A percentile compares a stretch with the other conserved stretches of the same genome.
phyloP scores from a whole-genome alignment of 805 yeast genomes.

The Candida gorgasii region DNA sequence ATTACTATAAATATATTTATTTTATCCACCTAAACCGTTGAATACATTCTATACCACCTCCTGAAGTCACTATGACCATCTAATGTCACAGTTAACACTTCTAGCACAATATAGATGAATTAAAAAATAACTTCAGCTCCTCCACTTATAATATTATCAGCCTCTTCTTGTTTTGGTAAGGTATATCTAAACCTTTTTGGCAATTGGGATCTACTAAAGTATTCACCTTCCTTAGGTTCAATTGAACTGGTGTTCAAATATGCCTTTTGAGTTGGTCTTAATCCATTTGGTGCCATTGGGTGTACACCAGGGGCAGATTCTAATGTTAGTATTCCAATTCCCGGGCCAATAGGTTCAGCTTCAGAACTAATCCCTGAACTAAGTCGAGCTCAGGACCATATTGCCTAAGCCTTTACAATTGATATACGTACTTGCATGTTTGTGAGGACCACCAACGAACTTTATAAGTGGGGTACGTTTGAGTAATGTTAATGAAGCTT shows the following conservation, averaged over 20 bases:
- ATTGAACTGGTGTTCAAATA: constrained; percentile 35
- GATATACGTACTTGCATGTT: constrained; percentile 44
- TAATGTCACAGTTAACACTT: no score
- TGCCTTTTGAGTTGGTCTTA: constrained; percentile 33
- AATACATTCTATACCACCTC: no score
- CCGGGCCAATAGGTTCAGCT: no score
- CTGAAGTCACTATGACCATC: no score
- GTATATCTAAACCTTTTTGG: constrained; percentile 75
- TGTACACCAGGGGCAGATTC: constrained; percentile 25
- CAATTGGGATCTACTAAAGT: constrained; percentile 59
- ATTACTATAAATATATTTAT: no score
- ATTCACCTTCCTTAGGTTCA: constrained; percentile 42
- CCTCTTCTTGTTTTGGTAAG: constrained; percentile 63
- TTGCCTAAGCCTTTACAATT: background rate
- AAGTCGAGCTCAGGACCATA: background rate
- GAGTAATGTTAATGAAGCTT: constrained; percentile 30
- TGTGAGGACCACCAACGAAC: constrained; percentile 82
- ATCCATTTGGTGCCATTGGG: constrained; percentile 46
- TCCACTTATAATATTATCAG: constrained; percentile 76
- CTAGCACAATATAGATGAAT: no score
- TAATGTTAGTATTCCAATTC: constrained; percentile 7
- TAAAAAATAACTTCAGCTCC: constrained; percentile 69
- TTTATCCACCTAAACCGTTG: no score
- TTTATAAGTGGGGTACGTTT: constrained; percentile 72
- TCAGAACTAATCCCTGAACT: background rate